Evolutionary conservation across 495 filamentous ascomycete species (phyloP).

Genomic region (Aspergillus leporis): DNA sequence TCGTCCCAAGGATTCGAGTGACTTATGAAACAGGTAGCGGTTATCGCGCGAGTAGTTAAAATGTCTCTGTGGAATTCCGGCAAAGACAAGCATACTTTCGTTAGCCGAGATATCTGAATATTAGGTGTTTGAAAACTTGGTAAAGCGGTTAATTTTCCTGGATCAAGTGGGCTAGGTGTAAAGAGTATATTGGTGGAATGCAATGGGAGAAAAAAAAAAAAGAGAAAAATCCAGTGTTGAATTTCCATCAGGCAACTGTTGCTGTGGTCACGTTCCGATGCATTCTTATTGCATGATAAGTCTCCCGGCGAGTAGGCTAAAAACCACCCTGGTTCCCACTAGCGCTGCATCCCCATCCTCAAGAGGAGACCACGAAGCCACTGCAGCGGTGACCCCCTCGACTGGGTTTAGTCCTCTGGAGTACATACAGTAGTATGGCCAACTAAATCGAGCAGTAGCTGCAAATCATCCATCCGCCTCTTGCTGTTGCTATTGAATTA

Average conservation of each 20-base stretch:
- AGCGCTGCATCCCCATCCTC: not conserved
- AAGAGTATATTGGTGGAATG: not conserved
- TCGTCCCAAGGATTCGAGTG: constrained; percentile 3
- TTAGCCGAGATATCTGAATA: not conserved
- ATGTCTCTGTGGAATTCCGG: not conserved
- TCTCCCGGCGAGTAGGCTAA: not conserved
- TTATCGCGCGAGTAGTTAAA: constrained; percentile 10
- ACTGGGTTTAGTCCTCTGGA: not conserved
- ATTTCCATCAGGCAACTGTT: constrained; percentile 1
- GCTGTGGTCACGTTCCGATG: constrained; percentile 2
- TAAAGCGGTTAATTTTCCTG: not conserved
- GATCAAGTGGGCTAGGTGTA: not conserved
- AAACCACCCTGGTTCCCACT: not conserved
- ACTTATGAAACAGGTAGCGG: constrained; percentile 3
- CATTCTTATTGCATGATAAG: constrained; percentile 6
- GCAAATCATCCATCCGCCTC: constrained; percentile 4
- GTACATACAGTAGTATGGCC: not conserved
- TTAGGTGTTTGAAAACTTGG: not conserved
- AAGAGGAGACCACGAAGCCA: not conserved
- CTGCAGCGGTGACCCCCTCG: not conserved
- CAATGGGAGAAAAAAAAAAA: not conserved
- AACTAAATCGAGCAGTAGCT: constrained; percentile 4
- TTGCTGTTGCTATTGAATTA: not conserved
- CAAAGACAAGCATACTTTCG: not conserved
- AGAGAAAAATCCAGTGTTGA: not conserved